A percentile compares a stretch with the other conserved stretches of the same genome.
phyloP scores from a whole-genome alignment of 2,329 filamentous ascomycete genomes.

The Trichophyton benhamiae region DNA sequence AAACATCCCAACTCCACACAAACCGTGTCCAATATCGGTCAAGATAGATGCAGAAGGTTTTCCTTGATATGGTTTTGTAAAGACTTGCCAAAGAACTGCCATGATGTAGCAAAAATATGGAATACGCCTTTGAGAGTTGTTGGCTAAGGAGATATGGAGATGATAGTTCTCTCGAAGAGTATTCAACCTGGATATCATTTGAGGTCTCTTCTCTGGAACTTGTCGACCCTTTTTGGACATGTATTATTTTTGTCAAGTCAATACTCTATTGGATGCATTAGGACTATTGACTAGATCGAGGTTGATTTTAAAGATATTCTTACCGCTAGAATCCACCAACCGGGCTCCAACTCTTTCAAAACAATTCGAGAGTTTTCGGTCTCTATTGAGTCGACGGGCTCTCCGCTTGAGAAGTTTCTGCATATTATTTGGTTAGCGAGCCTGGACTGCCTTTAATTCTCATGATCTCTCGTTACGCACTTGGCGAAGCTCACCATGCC shows the following conservation, averaged over 20 bases:
- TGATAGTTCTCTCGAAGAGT: constrained; percentile 81
- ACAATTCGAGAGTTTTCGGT: constrained; percentile 80
- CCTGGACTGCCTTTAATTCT: background rate
- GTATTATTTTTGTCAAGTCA: constrained; percentile 63
- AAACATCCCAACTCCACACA: constrained; percentile 63
- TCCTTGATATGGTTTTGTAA: constrained; percentile 50
- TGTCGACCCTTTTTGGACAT: constrained; percentile 22
- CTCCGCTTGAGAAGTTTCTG: constrained; percentile 68
- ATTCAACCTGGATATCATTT: constrained; percentile 46
- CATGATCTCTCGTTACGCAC: constrained; percentile 29
- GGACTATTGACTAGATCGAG: background rate
- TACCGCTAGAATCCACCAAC: constrained; percentile 94
- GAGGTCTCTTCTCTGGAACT: background rate
- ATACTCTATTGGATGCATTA: constrained; percentile 46
- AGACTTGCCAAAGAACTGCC: constrained; percentile 59
- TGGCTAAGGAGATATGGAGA: constrained; percentile 64
- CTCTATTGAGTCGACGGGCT: constrained; percentile 71
- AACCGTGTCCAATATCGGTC: constrained; percentile 70
- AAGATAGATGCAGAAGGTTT: constrained; percentile 59
- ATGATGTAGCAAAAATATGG: constrained; percentile 79
- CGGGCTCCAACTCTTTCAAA: constrained; percentile 71
- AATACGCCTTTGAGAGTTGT: constrained; percentile 72
- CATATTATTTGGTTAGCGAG: background rate
- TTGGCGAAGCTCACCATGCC: constrained; percentile 87
- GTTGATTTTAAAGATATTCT: constrained; percentile 24